These are phyloP conservation scores for Kurtzmaniella fragi DNA, from an alignment of 805 yeast species.

Conservation along the genomic window DNA sequence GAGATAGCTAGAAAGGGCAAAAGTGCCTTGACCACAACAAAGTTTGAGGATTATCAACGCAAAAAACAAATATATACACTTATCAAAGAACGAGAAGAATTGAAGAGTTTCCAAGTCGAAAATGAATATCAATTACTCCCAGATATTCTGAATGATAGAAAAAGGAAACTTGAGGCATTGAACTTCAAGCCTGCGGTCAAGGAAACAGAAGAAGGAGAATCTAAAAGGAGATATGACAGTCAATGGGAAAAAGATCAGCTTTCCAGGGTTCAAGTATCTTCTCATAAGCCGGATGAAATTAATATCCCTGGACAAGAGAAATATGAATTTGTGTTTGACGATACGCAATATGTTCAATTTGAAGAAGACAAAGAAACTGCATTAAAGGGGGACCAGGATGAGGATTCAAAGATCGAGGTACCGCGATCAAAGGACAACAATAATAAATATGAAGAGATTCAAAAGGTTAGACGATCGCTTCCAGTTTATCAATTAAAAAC, in stretches of 20 bases:
- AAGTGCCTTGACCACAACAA: slow-evolving; percentile 5
- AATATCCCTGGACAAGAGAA: slow-evolving; percentile 37
- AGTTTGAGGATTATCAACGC: slow-evolving; percentile 13
- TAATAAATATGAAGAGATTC: slow-evolving; percentile 20
- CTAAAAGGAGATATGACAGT: slow-evolving; percentile 18
- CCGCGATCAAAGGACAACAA: slow-evolving; percentile 1
- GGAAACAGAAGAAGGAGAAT: slow-evolving; percentile 11
- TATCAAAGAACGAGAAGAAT: slow-evolving; percentile 18
- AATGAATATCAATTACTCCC: slow-evolving; percentile 48
- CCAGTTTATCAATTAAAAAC: slow-evolving; percentile 70
- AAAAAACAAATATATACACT: slow-evolving; percentile 14
- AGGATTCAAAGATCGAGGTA: not conserved
- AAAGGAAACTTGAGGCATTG: slow-evolving; percentile 49
- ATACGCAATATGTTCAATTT: slow-evolving; percentile 39
- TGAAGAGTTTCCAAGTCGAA: slow-evolving; percentile 2
- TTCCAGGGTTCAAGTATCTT: slow-evolving; percentile 31
- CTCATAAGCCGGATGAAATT: slow-evolving; percentile 36
- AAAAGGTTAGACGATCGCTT: slow-evolving; percentile 55
- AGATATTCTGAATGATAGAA: slow-evolving; percentile 49
- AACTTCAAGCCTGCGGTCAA: slow-evolving; percentile 25
- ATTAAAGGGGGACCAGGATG: slow-evolving; percentile 10
- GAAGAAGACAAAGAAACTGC: slow-evolving; percentile 13
- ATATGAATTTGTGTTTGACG: slow-evolving; percentile 76
- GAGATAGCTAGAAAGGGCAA: slow-evolving; percentile 1
- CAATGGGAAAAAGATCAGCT: slow-evolving; percentile 56